phyloP scores from a whole-genome alignment of 768 basidiomycete genomes.

The Inosperma sp. region DNA sequence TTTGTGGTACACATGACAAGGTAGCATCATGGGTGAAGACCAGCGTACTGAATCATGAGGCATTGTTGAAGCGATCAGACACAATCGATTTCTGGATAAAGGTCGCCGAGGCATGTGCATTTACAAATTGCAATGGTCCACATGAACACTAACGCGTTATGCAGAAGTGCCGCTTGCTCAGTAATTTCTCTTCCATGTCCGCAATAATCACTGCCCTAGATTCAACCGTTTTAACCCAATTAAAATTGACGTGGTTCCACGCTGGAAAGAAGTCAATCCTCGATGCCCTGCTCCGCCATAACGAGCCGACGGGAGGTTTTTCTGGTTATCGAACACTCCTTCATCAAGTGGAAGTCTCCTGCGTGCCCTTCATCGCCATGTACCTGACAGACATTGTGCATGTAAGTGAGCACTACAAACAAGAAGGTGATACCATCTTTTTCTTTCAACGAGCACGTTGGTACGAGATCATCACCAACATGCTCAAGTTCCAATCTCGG shows the following conservation, averaged over 20 bases:
- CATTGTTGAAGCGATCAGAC: slow-evolving; percentile 50
- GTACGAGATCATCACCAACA: slow-evolving; percentile 48
- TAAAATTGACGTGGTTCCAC: slow-evolving; percentile 66
- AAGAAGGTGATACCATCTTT: slow-evolving; percentile 37
- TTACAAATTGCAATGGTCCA: neutral
- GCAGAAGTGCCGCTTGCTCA: slow-evolving; percentile 60
- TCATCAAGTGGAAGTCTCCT: slow-evolving; percentile 47
- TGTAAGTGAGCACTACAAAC: slow-evolving; percentile 46
- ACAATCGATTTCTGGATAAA: slow-evolving; percentile 71
- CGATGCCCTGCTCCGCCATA: slow-evolving; percentile 49
- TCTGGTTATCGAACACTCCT: slow-evolving; percentile 50
- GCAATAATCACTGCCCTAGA: slow-evolving; percentile 62
- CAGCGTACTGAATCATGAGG: slow-evolving; percentile 52
- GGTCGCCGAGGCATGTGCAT: slow-evolving; percentile 61
- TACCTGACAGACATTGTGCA: slow-evolving; percentile 58
- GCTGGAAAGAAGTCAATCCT: slow-evolving; percentile 47
- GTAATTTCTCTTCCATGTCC: slow-evolving; percentile 66
- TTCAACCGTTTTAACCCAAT: slow-evolving; percentile 50
- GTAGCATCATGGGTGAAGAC: slow-evolving; percentile 63
- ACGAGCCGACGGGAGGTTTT: slow-evolving; percentile 57
- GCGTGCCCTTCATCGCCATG: slow-evolving; percentile 65
- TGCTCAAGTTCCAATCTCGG: slow-evolving; percentile 55
- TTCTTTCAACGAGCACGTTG: slow-evolving; percentile 54
- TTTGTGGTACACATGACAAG: slow-evolving; percentile 58
- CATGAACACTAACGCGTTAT: neutral